Base-by-base conservation (phyloP, 78 protist species). In the Polysphondylium violaceum region DNA sequence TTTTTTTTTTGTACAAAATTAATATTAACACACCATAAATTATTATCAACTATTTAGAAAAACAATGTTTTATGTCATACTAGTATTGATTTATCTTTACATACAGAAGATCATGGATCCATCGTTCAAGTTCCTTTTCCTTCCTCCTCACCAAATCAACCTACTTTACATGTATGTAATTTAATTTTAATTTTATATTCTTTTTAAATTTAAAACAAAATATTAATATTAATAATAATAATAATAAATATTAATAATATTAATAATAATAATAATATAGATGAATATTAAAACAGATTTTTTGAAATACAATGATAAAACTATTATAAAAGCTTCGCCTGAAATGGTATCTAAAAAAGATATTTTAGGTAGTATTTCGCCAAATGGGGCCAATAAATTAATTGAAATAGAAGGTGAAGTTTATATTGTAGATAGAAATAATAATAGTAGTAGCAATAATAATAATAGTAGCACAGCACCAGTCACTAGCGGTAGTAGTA, bases 1-100 rank as follows among this genome's bases (percentile, higher is more conserved):
- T 35, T 17, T 47, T 47, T 47, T 47, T 12, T 47, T 47, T 47
- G 53, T 7, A 47, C 11, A 47, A 47, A 12, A 47, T 12, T 47
- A 19, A 50, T 50, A 19, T 55, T 55, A 55, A 55, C 17, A 53
- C 7, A 68, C 41, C 2, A 7, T 40, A 6, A 21, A 12, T 7
- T 8, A 40, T 68, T 8, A 44, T 41, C 1, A 23, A 23, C 21
- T 55, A 44, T 76, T 11, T 56, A 64, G 89, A 56, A 55, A 7
- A 81, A 81, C 40, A 61, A 17, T 38, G 29, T 74, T 14, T 36
- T 67, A 36, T 38, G 72, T 31, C 31, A 43, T n/a, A 58, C 61
- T 55, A 17, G 27, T 5, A 59, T 83, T 33, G 91, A 83, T 69
- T 69, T 83, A 21, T 67, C 91, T 69, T 44, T 83, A 23, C 91